A percentile compares a stretch with the other conserved stretches of the same genome.
These are phyloP conservation scores for Hirschfeldia incana DNA, from an alignment of 345 rosid genomes.

Conservation along the genomic window DNA sequence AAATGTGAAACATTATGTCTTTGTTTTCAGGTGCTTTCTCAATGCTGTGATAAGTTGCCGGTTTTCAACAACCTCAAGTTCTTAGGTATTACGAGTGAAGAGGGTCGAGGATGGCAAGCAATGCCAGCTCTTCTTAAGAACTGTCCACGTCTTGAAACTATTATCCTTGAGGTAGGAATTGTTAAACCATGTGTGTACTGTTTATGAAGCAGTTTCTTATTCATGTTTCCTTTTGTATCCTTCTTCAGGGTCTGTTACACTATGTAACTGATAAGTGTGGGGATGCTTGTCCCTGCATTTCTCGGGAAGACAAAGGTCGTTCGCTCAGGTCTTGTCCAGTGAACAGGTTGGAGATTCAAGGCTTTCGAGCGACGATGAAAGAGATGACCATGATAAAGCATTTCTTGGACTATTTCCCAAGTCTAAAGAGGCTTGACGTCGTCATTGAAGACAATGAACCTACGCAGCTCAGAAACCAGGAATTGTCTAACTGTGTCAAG, in stretches of 20 bases:
- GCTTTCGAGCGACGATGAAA: too few relatives aligned
- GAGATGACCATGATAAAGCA: too few relatives aligned
- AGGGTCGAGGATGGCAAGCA: slow-evolving; percentile 14
- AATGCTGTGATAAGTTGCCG: neutral
- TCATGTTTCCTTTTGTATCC: neutral
- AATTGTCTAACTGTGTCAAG: too few relatives aligned
- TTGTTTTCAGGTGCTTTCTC: slow-evolving; percentile 10
- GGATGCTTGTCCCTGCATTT: slow-evolving; percentile 12
- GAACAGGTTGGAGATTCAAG: too few relatives aligned
- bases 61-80: slow-evolving; percentile 8
- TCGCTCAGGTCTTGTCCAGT: too few relatives aligned
- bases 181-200: neutral
- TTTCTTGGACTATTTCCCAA: too few relatives aligned
- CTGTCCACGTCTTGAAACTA: neutral
- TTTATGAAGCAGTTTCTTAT: neutral
- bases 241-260: neutral
- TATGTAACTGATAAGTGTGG: slow-evolving; percentile 2
- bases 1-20: neutral
- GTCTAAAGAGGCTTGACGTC: too few relatives aligned
- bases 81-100: neutral
- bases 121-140: slow-evolving; percentile 10
- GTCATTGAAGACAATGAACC: too few relatives aligned
- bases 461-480: too few relatives aligned
- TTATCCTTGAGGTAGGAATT: neutral
- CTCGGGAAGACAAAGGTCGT: too few relatives aligned